Percentiles rank a stretch among this genome's conserved stretches.
Evolutionary conservation across 2,329 filamentous ascomycete species (phyloP).

Genomic region (Neocucurbitaria cava): DNA sequence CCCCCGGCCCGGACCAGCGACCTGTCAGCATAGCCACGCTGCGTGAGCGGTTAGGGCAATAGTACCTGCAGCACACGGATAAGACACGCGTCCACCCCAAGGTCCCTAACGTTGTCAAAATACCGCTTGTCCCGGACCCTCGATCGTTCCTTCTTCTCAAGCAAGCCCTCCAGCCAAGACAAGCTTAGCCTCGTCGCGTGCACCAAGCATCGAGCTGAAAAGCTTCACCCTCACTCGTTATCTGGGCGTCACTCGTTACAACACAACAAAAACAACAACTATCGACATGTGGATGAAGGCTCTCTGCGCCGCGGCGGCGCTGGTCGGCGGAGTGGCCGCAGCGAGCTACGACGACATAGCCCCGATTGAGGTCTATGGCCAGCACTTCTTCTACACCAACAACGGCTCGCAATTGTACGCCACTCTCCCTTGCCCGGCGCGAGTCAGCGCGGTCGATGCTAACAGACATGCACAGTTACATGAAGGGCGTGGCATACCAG

Average conservation of each 20-base stretch:
- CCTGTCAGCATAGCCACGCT: conserved; percentile 7
- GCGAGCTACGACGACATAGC: conserved; percentile 44
- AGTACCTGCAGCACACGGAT: conserved; percentile 3
- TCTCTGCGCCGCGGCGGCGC: conserved; percentile 21
- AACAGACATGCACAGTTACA: conserved; percentile 62
- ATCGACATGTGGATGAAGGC: conserved; percentile 22
- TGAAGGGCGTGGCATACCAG: conserved; percentile 95
- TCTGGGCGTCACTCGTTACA: conserved; percentile 7
- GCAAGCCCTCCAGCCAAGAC: no score
- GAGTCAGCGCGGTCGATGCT: conserved; percentile 5
- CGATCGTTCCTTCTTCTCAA: neutral
- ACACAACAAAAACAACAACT: no score
- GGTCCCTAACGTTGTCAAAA: no score
- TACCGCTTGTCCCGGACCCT: conserved; percentile 1
- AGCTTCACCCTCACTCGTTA: conserved; percentile 10
- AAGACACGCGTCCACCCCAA: conserved; percentile 5
- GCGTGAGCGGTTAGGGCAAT: neutral
- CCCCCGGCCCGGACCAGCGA: neutral
- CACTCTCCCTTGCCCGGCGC: no score
- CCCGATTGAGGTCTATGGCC: conserved; percentile 61
- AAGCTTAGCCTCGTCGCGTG: conserved; percentile 12
- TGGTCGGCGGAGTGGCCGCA: conserved; percentile 22
- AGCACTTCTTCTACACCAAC: conserved; percentile 90
- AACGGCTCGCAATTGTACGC: conserved; percentile 72
- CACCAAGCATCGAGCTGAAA: conserved; percentile 20